Evolutionary conservation across 2,329 filamentous ascomycete genomes (phyloP), one percentile per base, ranked within the genome.

Genomic region (Trichoderma harzianum): DNA sequence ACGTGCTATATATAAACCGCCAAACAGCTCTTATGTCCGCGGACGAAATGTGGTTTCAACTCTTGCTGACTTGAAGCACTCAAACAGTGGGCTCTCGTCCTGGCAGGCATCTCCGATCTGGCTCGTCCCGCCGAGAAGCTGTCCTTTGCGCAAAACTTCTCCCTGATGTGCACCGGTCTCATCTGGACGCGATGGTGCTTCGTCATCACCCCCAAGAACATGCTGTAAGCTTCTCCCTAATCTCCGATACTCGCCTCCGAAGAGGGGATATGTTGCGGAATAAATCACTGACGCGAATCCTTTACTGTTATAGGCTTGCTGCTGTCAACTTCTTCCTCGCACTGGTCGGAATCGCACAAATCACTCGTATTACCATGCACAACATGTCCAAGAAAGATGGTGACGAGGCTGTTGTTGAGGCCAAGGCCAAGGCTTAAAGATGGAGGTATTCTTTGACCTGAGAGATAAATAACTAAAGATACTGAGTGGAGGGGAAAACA

Each of bases 181-280:
- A 99, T 99, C 88, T 99, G 96, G 96, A 99, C 96, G 60, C 90
- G 96, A 76, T 99, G 96, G 96, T 99, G 96, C 87, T 88, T 98
- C 80, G 92, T 99, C 82, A 99, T 99, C 84, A 94, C 91, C 83
- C 96, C 96, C 72, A 91, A 90, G 84, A 99, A 99, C 87, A 85
- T 94, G 79, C 92, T 98, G 91, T 94, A 85, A 62, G 90, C 84
- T 32, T 30, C 11, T 3, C 5, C 14, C 18, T 14, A 53, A 24
- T 63, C 55, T n/a, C 16, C 28, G 26, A 60, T 53, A 21, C n/a
- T 24, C 7, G 3, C 8, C 26, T 14, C 53, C 53, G 53, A n/a
- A 43, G 39, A n/a, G 39, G 39, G 18, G 16, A n/a, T 10, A n/a
- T 43, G 39, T 1, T 21, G 10, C 4, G 24, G 12, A n/a, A 51